Conservation (phyloP, 352 stramenopile genomes). For the Pythium brassicae region DNA sequence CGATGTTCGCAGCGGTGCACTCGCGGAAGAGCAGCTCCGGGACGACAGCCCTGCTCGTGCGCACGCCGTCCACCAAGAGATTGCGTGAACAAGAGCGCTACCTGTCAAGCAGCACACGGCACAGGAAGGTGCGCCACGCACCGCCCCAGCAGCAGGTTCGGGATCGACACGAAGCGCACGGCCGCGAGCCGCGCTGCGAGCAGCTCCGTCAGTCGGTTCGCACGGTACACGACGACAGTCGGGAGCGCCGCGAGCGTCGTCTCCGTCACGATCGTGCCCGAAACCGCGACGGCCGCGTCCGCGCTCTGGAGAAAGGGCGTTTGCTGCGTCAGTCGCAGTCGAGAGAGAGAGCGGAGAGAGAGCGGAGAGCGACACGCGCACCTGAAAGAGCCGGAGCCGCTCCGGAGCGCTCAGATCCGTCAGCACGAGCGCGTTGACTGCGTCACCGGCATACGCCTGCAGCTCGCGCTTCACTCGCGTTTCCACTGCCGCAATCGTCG, state of each 20-base stretch:
- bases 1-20: conserved; percentile 41
- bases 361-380: conserved; percentile 1
- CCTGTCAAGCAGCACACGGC: not conserved
- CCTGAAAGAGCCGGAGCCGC: conserved; percentile 29
- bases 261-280: conserved; percentile 68
- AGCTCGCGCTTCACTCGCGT: conserved; percentile 19
- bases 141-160: conserved; percentile 62
- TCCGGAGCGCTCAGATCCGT: conserved; percentile 17
- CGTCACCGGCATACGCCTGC: not conserved
- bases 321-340: not conserved
- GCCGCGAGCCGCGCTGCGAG: conserved; percentile 44
- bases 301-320: conserved; percentile 17
- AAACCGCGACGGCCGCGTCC: conserved; percentile 57
- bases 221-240: conserved; percentile 69
- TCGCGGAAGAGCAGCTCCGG: conserved; percentile 65
- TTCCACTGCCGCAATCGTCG: conserved; percentile 41
- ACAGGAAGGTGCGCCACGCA: conserved; percentile 7
- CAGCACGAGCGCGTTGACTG: conserved; percentile 16
- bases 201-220: conserved; percentile 56
- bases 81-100: no score
- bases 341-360: not conserved
- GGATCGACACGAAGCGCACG: conserved; percentile 72
- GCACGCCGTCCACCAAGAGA: no score
- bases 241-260: conserved; percentile 45
- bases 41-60: conserved; percentile 29